Evolutionary conservation across 768 basidiomycete species (phyloP).

Genomic region (Kwoniella europaea): DNA sequence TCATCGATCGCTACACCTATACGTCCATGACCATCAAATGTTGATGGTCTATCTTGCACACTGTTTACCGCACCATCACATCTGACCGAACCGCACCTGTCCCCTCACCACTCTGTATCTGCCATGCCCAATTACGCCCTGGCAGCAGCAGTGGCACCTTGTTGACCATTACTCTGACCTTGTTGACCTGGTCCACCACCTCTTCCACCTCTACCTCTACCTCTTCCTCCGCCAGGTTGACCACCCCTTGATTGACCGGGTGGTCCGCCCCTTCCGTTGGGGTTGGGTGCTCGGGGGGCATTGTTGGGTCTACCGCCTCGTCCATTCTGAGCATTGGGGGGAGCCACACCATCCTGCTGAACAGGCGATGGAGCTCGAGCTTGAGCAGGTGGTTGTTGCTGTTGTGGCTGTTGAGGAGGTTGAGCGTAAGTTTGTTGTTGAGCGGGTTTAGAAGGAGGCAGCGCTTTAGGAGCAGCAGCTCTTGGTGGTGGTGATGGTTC

Average conservation of each 20-base stretch:
- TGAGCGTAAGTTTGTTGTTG: slow-evolving; percentile 23
- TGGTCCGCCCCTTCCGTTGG: slow-evolving; percentile 32
- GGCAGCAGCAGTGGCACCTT: slow-evolving; percentile 22
- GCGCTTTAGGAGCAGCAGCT: slow-evolving; percentile 3
- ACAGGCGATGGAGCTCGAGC: slow-evolving; percentile 26
- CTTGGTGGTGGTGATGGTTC: slow-evolving; percentile 42
- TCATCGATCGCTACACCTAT: neutral
- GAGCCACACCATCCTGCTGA: slow-evolving; percentile 12
- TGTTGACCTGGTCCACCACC: slow-evolving; percentile 18
- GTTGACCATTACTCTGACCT: slow-evolving; percentile 16
- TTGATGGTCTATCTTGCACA: too few species aligned
- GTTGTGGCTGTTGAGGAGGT: slow-evolving; percentile 31
- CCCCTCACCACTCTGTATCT: slow-evolving; percentile 1
- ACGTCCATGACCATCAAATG: neutral
- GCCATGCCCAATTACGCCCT: slow-evolving; percentile 7
- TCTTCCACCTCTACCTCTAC: slow-evolving; percentile 27
- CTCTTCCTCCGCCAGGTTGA: slow-evolving; percentile 29
- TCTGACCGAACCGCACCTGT: neutral
- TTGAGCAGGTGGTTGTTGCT: slow-evolving; percentile 31
- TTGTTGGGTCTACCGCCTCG: slow-evolving; percentile 15
- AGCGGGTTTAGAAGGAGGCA: slow-evolving; percentile 23
- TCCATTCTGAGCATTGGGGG: neutral
- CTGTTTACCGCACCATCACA: too few species aligned
- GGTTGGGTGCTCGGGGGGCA: slow-evolving; percentile 30
- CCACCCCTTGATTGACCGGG: slow-evolving; percentile 25